Conservation (phyloP, 2,329 filamentous ascomycete genomes). For the Dactylonectria estremocensis region DNA sequence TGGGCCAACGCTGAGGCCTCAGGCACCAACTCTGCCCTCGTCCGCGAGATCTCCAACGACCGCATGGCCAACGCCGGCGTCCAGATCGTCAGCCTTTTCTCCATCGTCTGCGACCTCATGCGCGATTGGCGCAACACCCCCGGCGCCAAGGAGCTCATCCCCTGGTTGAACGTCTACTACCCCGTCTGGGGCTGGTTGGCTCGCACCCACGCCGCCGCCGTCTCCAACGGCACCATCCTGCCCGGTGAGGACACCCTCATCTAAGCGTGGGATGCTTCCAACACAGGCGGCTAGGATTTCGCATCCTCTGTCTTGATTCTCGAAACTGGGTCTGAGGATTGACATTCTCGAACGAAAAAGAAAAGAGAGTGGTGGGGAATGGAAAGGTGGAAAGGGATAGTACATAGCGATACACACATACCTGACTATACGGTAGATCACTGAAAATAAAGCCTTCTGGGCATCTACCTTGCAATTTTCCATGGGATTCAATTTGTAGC, state of each 20-base stretch:
- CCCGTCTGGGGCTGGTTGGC: constrained; percentile 77
- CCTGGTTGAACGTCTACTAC: constrained; percentile 75
- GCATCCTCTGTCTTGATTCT: constrained; percentile 2
- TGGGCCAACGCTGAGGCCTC: constrained; percentile 81
- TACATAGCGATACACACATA: background rate
- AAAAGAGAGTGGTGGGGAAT: background rate
- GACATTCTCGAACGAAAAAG: background rate
- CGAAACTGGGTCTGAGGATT: background rate
- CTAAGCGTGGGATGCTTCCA: background rate
- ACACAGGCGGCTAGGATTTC: background rate
- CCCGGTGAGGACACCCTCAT: constrained; percentile 65
- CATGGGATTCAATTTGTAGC: background rate
- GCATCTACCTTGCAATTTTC: background rate
- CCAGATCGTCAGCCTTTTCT: constrained; percentile 73
- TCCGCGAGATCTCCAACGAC: constrained; percentile 75
- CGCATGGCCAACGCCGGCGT: constrained; percentile 79
- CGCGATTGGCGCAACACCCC: constrained; percentile 75
- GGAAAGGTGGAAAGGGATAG: background rate
- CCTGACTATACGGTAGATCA: background rate
- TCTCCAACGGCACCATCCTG: constrained; percentile 71
- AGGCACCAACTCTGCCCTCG: constrained; percentile 74
- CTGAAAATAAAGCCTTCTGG: background rate
- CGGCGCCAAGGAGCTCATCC: constrained; percentile 70
- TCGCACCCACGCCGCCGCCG: constrained; percentile 72
- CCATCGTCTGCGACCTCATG: constrained; percentile 78